A percentile compares a stretch with the other conserved stretches of the same genome.
Evolutionary conservation across 2,329 filamentous ascomycete genomes (phyloP).

Genomic region (Hypocreales sp.): DNA sequence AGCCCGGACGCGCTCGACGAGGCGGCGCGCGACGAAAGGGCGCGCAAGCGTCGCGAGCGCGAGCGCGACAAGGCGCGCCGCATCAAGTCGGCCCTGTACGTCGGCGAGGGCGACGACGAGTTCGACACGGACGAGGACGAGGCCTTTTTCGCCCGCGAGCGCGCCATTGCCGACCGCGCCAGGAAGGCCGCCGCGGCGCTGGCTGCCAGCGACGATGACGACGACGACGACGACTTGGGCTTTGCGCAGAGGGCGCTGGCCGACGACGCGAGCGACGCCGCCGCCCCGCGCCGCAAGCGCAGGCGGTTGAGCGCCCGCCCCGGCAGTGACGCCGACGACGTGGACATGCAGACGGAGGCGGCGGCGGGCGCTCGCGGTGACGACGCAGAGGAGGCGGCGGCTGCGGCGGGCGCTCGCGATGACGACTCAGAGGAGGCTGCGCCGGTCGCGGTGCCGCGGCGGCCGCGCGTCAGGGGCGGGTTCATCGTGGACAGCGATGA

Average conservation of each 20-base stretch:
- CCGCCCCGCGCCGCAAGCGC: slow-evolving; percentile 21
- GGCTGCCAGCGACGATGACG: slow-evolving; percentile 20
- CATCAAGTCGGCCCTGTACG: slow-evolving; percentile 73
- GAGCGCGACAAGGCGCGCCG: slow-evolving; percentile 63
- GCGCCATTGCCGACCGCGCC: slow-evolving; percentile 37
- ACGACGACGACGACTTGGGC: slow-evolving; percentile 59
- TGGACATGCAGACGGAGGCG: slow-evolving; percentile 10
- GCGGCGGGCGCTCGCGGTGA: neutral
- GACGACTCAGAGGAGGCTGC: slow-evolving; percentile 16
- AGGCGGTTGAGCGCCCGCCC: slow-evolving; percentile 16
- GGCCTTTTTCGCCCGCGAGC: slow-evolving; percentile 65
- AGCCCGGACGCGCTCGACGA: slow-evolving; percentile 34
- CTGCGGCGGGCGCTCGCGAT: no score
- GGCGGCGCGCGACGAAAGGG: slow-evolving; percentile 48
- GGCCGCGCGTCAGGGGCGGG: slow-evolving; percentile 31
- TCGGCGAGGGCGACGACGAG: slow-evolving; percentile 78
- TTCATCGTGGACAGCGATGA: slow-evolving; percentile 47
- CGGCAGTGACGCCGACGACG: slow-evolving; percentile 12
- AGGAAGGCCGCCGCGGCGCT: slow-evolving; percentile 18
- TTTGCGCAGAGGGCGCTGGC: slow-evolving; percentile 48
- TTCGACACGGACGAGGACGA: slow-evolving; percentile 56
- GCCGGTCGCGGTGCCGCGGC: slow-evolving; percentile 14
- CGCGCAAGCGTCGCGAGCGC: slow-evolving; percentile 44
- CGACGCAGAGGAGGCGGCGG: slow-evolving; percentile 6
- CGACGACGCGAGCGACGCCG: slow-evolving; percentile 29